These are phyloP conservation scores for Monosporascus sp. DNA, from an alignment of 2,329 filamentous ascomycete genomes.

Conservation along the genomic window DNA sequence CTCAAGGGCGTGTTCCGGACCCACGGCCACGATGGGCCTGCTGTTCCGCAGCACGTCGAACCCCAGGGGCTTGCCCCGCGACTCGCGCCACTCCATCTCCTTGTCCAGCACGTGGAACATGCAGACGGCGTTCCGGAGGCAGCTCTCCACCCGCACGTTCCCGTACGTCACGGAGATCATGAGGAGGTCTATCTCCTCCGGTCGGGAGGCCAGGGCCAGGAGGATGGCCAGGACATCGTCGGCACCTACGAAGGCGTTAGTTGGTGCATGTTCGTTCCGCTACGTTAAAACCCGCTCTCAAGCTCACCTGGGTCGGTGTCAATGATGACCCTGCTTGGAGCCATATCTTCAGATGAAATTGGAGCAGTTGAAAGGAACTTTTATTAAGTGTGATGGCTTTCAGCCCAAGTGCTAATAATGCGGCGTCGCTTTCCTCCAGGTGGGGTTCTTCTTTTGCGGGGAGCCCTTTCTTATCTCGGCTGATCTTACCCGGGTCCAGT, in stretches of 20 bases:
- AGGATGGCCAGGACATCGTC: constrained; percentile 90
- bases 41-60: constrained; percentile 67
- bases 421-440: neutral
- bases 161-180: constrained; percentile 90
- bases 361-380: constrained; percentile 6
- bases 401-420: neutral
- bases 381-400: neutral
- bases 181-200: constrained; percentile 79
- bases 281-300: neutral
- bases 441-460: neutral
- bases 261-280: neutral
- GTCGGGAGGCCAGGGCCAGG: constrained; percentile 73
- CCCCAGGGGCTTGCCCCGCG: constrained; percentile 60
- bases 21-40: constrained; percentile 82
- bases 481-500: neutral
- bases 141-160: constrained; percentile 85
- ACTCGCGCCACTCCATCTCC: constrained; percentile 77
- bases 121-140: constrained; percentile 81
- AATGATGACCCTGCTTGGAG: constrained; percentile 78
- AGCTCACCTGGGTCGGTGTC: constrained; percentile 81
- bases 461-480: neutral
- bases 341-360: constrained; percentile 41
- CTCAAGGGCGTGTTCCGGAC: constrained; percentile 78
- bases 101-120: constrained; percentile 90
- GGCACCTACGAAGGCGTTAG: constrained; percentile 53